Evolutionary conservation across 1,139 yeast genomes (phyloP), one percentile per base, ranked within the genome.

Genomic region (Kodamaea plutei): DNA sequence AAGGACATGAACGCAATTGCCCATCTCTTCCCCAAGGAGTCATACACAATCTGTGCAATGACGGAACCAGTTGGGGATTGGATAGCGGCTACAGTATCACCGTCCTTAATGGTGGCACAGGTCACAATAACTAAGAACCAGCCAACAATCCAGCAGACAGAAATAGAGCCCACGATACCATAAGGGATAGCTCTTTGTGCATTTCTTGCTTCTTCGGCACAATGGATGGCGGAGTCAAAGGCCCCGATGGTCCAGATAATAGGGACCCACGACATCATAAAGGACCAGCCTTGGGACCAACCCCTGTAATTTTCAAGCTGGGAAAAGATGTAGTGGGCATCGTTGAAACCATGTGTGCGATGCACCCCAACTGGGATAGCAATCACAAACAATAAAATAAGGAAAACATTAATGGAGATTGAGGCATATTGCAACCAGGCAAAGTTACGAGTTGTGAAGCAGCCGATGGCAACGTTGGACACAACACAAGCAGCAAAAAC

Each of bases 21-120:
- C 85, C 88, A 81, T 29, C 66, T 61, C 47, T 75, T 76, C 23
- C 91, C 91, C 35, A 82, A 61, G 1, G 80, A 69, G 50, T 82
- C 80, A 47, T 61, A 69, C 37, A 79, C 64, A 31, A 82, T 67
- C 54, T 79, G 87, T 9, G 91, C 87, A 58, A 77, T 63, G 25
- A 77, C 75, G 38, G 69, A 69, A 11, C 79, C 81, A 31, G 69
- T 56, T 4, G 76, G 54, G 8, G 39, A 50, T 31, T 76, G 45
- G 19, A 77, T 61, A 15, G 37, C 39, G 7, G 63, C 46, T 5
- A 45, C 55, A 20, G 76, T 51, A 50, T 79, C 79, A 7, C 69
- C 65, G 32, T 57, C 54, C 38, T 62, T 66, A 48, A 79, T 69
- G 8, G 47, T 81, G 72, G 15, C 82, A 79, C 33, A 64, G 23